phyloP scores from a whole-genome alignment of 1,139 yeast species.

The Debaryomyces psychrophilus region DNA sequence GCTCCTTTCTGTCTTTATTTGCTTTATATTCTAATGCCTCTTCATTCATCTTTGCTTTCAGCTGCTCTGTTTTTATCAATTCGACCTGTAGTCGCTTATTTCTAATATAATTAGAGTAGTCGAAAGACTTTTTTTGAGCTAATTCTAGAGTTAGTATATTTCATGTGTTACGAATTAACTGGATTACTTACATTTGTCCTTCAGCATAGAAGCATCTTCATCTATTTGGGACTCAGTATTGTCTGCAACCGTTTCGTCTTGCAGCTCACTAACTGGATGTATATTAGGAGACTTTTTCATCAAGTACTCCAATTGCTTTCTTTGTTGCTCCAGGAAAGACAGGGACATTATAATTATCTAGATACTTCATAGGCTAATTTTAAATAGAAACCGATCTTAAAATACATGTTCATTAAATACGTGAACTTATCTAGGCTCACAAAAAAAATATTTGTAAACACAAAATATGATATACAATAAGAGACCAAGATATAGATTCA shows the following conservation, averaged over 20 bases:
- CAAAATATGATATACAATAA: neutral
- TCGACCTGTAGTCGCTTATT: conserved; percentile 8
- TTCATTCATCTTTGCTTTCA: neutral
- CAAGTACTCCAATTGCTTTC: conserved; percentile 9
- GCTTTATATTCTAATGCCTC: conserved; percentile 4
- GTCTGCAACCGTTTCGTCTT: neutral
- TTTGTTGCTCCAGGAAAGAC: neutral
- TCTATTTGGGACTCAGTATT: neutral
- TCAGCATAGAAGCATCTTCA: neutral
- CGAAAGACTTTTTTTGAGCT: conserved; percentile 13
- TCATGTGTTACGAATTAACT: neutral
- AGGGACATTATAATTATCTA: neutral
- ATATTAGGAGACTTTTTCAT: conserved; percentile 10
- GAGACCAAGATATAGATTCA: neutral
- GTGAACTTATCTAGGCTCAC: neutral
- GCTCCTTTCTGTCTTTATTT: conserved; percentile 3
- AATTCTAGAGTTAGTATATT: neutral
- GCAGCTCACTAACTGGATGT: neutral
- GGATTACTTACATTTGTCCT: conserved; percentile 5
- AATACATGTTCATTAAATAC: neutral
- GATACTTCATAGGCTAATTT: neutral
- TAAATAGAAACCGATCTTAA: neutral
- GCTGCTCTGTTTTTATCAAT: neutral
- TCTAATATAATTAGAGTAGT: conserved; percentile 12
- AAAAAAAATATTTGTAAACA: conserved; percentile 4